Evolutionary conservation across 768 basidiomycete species (phyloP).

Genomic region (Lyophyllum shimeji): DNA sequence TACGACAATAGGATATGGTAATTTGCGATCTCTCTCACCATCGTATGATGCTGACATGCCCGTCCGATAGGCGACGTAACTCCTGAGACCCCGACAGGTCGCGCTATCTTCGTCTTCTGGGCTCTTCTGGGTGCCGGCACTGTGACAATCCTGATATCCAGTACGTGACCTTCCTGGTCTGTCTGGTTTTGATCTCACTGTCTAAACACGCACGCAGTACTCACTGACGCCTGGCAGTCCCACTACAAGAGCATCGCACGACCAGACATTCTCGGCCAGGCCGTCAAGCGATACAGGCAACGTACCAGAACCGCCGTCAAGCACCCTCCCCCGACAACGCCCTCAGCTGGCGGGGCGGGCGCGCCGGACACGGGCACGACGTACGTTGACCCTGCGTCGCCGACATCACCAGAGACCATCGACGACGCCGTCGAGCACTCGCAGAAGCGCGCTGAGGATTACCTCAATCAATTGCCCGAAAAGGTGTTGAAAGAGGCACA

Average conservation of each 20-base stretch:
- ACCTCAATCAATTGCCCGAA: conserved; percentile 32
- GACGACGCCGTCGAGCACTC: conserved; percentile 16
- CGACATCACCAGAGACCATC: neutral
- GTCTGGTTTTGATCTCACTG: neutral
- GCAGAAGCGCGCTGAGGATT: conserved; percentile 19
- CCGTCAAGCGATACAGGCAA: conserved; percentile 42
- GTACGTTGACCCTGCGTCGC: conserved; percentile 2
- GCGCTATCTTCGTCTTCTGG: conserved; percentile 78
- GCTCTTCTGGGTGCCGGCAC: conserved; percentile 74
- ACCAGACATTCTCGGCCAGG: conserved; percentile 41
- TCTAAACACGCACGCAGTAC: conserved; percentile 34
- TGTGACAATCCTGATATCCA: conserved; percentile 73
- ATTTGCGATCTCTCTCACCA: neutral
- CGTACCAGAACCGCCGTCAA: neutral
- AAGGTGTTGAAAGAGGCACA: conserved; percentile 29
- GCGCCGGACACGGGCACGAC: conserved; percentile 5
- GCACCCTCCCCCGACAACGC: neutral
- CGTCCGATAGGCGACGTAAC: conserved; percentile 49
- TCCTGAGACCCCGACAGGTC: conserved; percentile 65
- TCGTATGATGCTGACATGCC: neutral
- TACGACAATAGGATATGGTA: conserved; percentile 71
- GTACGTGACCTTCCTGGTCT: conserved; percentile 34
- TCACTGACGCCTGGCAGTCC: conserved; percentile 64
- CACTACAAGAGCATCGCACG: conserved; percentile 62
- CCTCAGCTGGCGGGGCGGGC: neutral